Percentiles rank a stretch among this genome's conserved stretches.
Conservation (phyloP, 805 yeast genomes). For the Ogataea wickerhamii region DNA sequence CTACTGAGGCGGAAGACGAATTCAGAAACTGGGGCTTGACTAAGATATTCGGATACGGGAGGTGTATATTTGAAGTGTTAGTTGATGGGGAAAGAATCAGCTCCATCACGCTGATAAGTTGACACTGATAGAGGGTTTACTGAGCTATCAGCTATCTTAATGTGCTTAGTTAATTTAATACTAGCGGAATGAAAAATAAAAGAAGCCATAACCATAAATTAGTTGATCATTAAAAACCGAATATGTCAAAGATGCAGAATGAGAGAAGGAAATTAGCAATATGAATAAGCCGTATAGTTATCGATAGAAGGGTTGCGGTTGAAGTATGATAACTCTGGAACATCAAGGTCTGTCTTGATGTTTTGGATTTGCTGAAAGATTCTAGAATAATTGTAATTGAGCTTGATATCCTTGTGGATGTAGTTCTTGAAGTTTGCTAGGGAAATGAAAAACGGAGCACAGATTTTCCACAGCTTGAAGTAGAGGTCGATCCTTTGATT, state of each 20-base stretch:
- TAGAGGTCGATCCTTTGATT: slow-evolving; percentile 51
- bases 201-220: neutral
- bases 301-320: slow-evolving; percentile 30
- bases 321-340: slow-evolving; percentile 39
- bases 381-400: slow-evolving; percentile 39
- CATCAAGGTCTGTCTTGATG: slow-evolving; percentile 36
- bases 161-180: too few relatives aligned
- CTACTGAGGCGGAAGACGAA: slow-evolving; percentile 15
- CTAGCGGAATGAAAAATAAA: neutral
- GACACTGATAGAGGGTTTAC: neutral
- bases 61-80: slow-evolving; percentile 31
- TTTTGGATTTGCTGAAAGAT: slow-evolving; percentile 36
- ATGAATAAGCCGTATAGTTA: slow-evolving; percentile 28
- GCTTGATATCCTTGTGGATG: slow-evolving; percentile 42
- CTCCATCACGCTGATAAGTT: slow-evolving; percentile 25
- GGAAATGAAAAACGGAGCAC: slow-evolving; percentile 45
- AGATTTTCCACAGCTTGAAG: slow-evolving; percentile 50
- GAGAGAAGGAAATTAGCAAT: slow-evolving; percentile 9
- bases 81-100: slow-evolving; percentile 28
- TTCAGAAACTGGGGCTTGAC: slow-evolving; percentile 34
- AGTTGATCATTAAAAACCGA: neutral
- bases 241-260: neutral
- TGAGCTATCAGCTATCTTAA: too few relatives aligned
- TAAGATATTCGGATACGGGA: slow-evolving; percentile 25
- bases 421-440: slow-evolving; percentile 44